phyloP scores from a whole-genome alignment of 345 rosid species.

The Lepidium africanum region DNA sequence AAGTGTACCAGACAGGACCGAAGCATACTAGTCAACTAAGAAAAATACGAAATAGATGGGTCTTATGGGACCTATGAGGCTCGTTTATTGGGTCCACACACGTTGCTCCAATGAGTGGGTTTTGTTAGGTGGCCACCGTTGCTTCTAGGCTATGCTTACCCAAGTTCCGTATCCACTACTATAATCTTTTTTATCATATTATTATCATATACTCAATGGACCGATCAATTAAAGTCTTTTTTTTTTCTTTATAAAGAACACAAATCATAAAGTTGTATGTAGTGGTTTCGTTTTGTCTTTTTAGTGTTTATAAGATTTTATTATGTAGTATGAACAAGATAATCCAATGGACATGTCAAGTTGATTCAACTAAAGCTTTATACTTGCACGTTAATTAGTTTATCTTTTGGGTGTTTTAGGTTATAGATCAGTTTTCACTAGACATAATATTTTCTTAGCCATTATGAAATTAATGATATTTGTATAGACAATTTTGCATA shows the following conservation, averaged over 20 bases:
- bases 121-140: conserved; percentile 22
- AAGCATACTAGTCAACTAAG: neutral
- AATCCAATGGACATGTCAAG: neutral
- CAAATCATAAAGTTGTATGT: neutral
- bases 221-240: neutral
- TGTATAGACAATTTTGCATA: neutral
- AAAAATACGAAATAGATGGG: neutral
- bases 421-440: neutral
- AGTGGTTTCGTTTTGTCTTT: neutral
- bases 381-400: neutral
- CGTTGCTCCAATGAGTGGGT: conserved; percentile 19
- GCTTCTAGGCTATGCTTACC: conserved; percentile 21
- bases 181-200: neutral
- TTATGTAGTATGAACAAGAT: neutral
- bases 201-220: neutral
- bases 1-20: neutral
- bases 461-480: neutral
- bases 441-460: neutral
- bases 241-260: neutral
- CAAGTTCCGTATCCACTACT: conserved; percentile 13
- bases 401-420: neutral
- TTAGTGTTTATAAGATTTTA: neutral
- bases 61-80: conserved; percentile 14
- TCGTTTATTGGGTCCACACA: conserved; percentile 18
- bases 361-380: neutral